These are phyloP conservation scores for Nicotiana attenuata DNA, from an alignment of 257 asterid genomes.

Conservation along the genomic window DNA sequence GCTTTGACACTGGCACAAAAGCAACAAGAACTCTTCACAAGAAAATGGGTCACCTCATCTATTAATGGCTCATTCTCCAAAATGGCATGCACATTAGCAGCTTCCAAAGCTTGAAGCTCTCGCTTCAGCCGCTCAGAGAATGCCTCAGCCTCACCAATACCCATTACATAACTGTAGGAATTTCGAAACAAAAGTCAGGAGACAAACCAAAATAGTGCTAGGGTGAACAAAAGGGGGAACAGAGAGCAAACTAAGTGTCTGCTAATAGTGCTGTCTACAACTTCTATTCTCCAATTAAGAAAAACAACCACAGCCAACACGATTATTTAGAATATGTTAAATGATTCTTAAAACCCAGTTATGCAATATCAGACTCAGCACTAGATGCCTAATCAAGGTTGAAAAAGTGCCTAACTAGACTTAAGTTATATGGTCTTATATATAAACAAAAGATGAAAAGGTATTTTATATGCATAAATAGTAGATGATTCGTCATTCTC, in stretches of 20 bases:
- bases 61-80: conserved; percentile 89
- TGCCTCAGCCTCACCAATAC: conserved; percentile 96
- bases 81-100: conserved; percentile 97
- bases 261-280: not conserved
- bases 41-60: conserved; percentile 46
- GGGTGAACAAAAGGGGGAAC: not conserved
- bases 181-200: conserved; percentile 12
- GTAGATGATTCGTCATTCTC: conserved; percentile 1
- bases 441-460: not conserved
- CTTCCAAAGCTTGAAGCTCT: conserved; percentile 98
- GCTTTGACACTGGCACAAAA: not conserved
- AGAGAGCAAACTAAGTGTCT: conserved; percentile 2
- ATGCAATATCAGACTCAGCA: not conserved
- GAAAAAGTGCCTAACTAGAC: not conserved
- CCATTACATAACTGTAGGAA: conserved; percentile 90
- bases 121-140: conserved; percentile 96
- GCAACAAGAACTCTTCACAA: conserved; percentile 7
- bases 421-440: not conserved
- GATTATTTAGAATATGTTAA: not conserved
- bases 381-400: conserved; percentile 1
- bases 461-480: not conserved
- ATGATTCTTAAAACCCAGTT: not conserved
- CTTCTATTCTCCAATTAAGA: not conserved
- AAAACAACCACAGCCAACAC: not conserved
- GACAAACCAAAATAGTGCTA: not conserved